These are phyloP conservation scores for Backusella sp. DNA, from an alignment of 192 early-diverging fungal genomes.

Conservation along the genomic window DNA sequence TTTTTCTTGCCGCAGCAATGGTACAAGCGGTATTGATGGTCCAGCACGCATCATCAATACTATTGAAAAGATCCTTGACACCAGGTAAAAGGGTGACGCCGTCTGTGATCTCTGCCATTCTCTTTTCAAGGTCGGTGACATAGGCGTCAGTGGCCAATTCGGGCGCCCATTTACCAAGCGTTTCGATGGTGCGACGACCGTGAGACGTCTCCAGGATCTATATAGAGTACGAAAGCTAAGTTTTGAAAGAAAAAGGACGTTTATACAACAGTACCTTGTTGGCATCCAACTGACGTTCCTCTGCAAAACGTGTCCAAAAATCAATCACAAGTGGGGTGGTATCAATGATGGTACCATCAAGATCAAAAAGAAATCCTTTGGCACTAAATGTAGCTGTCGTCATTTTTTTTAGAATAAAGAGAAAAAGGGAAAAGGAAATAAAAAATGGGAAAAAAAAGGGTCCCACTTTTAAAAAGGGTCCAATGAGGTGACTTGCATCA, in stretches of 20 bases:
- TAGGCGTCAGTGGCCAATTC: conserved; percentile 13
- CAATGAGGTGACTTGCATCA: neutral
- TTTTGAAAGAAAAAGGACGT: neutral
- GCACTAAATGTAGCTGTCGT: neutral
- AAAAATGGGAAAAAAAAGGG: neutral
- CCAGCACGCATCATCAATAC: conserved; percentile 23
- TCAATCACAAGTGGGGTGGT: conserved; percentile 49
- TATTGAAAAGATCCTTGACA: conserved; percentile 29
- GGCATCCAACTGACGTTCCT: conserved; percentile 38
- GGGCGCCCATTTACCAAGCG: conserved; percentile 44
- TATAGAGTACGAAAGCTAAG: too few relatives aligned
- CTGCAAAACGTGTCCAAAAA: conserved; percentile 43
- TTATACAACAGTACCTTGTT: conserved; percentile 22
- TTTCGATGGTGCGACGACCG: conserved; percentile 47
- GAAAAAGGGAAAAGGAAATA: neutral
- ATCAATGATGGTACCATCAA: conserved; percentile 53
- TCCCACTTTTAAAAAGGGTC: neutral
- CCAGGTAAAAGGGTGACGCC: conserved; percentile 51
- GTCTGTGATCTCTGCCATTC: conserved; percentile 27
- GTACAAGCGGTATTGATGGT: conserved; percentile 46
- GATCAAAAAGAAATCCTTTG: conserved; percentile 36
- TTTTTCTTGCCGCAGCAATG: conserved; percentile 34
- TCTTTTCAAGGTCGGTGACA: conserved; percentile 15
- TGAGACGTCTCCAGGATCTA: conserved; percentile 46
- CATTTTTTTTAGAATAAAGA: neutral